Evolutionary conservation across 208 protist genomes (phyloP), one percentile per base, ranked within the genome.

Genomic region (Leptomonas seymouri): DNA sequence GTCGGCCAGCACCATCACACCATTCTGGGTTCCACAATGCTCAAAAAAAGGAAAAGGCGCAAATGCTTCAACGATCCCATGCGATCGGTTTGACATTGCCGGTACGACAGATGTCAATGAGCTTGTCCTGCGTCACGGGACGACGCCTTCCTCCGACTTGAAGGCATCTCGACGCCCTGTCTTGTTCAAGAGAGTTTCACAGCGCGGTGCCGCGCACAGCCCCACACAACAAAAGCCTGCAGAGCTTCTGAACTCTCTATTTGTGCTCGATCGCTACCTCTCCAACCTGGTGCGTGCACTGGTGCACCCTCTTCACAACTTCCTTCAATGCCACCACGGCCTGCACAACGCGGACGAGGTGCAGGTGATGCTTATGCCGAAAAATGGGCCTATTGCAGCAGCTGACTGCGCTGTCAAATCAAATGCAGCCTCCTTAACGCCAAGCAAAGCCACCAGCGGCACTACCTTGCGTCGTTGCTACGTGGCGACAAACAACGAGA

Each of bases 321-420:
- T 69, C 42, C 60, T 86, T 20, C 81, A 86, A 73, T 74, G 63
- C 34, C 76, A 82, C 34, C 66, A 80, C 59, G 45, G 68, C 45
- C 34, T 80, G 21, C 75, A 86, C 69, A 86, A 86, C 67, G 81
- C 81, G n/a, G 76, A 86, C 48, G 81, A 86, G 64, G 70, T 86
- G 44, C 76, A 82, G 64, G 56, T 86, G 28, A 82, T 86, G 81
- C 70, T 86, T 18, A 82, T 86, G 69, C 81, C 81, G 11, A 61
- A 46, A 39, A 51, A 60, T 11, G 76, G 77, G 0, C 67, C 69
- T 5, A 57, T 80, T 23, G 80, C 80, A 0, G 61, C 67, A n/a
- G 74, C 70, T 14, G 70, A 85, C 15, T 12, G 36, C 31, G 48
- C 34, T 21, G 28, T 25, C 23, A 20, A 31, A 7, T 18, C 51